These are phyloP conservation scores for Trichosanthes truncata DNA, from an alignment of 306 rosid genomes.

Conservation along the genomic window DNA sequence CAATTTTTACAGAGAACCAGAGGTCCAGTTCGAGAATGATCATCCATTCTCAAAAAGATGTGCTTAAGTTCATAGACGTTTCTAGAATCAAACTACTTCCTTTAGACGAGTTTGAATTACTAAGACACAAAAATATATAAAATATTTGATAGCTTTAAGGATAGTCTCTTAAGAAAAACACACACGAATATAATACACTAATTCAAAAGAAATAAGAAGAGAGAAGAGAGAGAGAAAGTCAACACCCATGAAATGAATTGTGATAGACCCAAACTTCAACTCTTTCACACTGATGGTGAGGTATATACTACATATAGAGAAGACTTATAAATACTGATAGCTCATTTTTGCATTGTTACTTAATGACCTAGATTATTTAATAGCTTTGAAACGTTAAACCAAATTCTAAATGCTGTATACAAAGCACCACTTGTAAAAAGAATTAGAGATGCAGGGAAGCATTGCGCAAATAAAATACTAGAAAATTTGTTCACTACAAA, in stretches of 20 bases:
- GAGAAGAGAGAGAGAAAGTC: not conserved
- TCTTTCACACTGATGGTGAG: not conserved
- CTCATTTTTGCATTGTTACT: not conserved
- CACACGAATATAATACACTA: not conserved
- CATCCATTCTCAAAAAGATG: not conserved
- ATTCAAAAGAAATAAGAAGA: not conserved
- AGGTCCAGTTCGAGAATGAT: not conserved
- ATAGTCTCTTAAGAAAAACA: not conserved
- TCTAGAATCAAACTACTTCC: not conserved
- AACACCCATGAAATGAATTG: not conserved
- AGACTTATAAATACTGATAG: not conserved
- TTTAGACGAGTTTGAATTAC: not conserved
- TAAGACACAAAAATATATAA: not conserved
- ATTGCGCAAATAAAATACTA: not conserved
- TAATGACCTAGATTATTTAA: not conserved
- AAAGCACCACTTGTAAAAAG: not conserved
- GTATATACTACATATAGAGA: not conserved
- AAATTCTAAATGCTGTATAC: not conserved
- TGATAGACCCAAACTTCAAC: not conserved
- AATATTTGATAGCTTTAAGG: not conserved
- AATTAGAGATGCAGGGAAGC: not conserved
- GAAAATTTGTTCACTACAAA: not conserved
- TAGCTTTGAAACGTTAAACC: not conserved
- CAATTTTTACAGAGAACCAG: not conserved
- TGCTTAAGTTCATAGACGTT: not conserved